Evolutionary conservation across 2,329 filamentous ascomycete species (phyloP).

Genomic region (Nemania sp.): DNA sequence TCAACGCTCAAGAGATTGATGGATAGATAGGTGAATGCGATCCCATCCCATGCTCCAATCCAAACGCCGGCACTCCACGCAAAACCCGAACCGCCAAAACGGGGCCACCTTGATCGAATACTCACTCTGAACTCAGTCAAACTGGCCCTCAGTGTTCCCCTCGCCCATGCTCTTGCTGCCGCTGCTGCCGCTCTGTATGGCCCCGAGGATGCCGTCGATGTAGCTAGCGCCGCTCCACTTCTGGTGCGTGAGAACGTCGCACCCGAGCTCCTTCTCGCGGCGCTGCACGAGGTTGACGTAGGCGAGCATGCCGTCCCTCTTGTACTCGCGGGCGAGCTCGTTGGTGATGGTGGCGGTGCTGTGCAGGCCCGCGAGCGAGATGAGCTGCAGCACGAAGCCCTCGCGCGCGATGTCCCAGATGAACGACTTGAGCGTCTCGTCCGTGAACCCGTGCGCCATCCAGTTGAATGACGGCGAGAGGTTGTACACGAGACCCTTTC

Average conservation of each 20-base stretch:
- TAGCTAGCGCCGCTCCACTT: constrained; percentile 80
- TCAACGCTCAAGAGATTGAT: too few relatives aligned
- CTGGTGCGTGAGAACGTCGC: constrained; percentile 95
- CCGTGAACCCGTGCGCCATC: constrained; percentile 93
- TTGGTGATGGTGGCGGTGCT: constrained; percentile 73
- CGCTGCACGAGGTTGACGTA: constrained; percentile 95
- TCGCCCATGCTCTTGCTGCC: constrained; percentile 93
- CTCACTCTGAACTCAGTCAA: constrained; percentile 49
- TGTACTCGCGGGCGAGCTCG: constrained; percentile 85
- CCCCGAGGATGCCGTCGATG: constrained; percentile 89
- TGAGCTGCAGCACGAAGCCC: constrained; percentile 78
- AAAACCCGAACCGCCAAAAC: neutral
- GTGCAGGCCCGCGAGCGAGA: constrained; percentile 75
- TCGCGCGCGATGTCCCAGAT: constrained; percentile 96
- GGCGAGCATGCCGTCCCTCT: constrained; percentile 92
- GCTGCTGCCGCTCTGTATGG: constrained; percentile 91
- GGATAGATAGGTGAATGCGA: too few relatives aligned
- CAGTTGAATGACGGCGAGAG: constrained; percentile 98
- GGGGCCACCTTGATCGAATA: neutral
- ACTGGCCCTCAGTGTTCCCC: constrained; percentile 86
- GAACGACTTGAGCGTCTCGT: constrained; percentile 85
- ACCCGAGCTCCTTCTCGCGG: constrained; percentile 88
- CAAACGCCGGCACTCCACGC: neutral
- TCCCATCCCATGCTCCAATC: too few relatives aligned
- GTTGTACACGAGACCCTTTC: constrained; percentile 96